Base-by-base conservation (phyloP, 805 yeast species). In the Zygosaccharomyces siamensis region DNA sequence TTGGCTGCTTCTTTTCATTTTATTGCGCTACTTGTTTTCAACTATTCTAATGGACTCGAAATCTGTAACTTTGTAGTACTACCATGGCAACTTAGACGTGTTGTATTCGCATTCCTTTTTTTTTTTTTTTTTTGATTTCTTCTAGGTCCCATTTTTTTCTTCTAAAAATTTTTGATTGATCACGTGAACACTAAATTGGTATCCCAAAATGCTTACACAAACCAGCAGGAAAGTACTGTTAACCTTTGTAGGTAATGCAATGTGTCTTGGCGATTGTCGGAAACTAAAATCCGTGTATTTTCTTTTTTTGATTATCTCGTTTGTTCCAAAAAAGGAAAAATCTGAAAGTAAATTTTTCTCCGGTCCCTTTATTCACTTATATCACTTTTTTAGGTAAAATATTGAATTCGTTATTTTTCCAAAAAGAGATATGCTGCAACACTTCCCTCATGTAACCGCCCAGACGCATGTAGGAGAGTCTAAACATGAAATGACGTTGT, bases 321-420 rank as follows among this genome's bases (percentile, higher is more conserved):
- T 23, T 23, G 32, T 31, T 28, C 27, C 28, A 14, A 41, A 41
- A 41, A 41, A 18, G 36, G 44, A 21, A 41, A 41, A 41, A 41
- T 7, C 37, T 41, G 36, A 41, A 41, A 26, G 28, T 10, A 14
- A 41, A 3, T 41, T 11, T 30, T 30, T 6, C 30, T 16, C 41
- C 7, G 24, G 8, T 18, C 20, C 16, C 16, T 14, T 20, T 18
- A 33, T 33, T 14, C 37, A n/a, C 37, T 8, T 10, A n/a, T 10
- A 5, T 33, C 16, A n/a, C 37, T 14, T n/a, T 4, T 14, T 10
- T 33, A 14, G 37, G 37, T 33, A 33, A 33, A 33, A 33, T 5
- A 14, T 33, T 10, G 21, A 33, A 33, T n/a, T 16, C 37, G 16
- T 16, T 5, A 14, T 7, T n/a, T 14, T 33, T 33, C 37, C 37